Percentiles rank a stretch among this genome's conserved stretches.
phyloP scores from a whole-genome alignment of 106 monocot genomes.

The Dendrobium huoshanense region DNA sequence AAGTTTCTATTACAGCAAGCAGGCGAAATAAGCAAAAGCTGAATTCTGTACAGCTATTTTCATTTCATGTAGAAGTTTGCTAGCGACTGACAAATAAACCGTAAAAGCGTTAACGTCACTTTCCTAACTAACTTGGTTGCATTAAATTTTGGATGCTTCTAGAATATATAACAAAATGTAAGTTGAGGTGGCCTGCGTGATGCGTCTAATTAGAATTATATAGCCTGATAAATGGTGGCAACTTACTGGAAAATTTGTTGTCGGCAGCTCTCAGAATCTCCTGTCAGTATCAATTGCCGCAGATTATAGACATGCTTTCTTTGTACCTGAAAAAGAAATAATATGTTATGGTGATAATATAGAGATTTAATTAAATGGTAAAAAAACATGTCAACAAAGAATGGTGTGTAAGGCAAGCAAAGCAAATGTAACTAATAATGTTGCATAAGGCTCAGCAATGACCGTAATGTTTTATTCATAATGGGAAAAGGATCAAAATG shows the following conservation, averaged over 20 bases:
- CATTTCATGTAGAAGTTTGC: background rate
- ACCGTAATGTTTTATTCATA: background rate
- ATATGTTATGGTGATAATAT: background rate
- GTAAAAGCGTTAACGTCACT: background rate
- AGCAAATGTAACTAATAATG: background rate
- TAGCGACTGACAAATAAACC: background rate
- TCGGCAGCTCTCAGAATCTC: slow-evolving; percentile 64
- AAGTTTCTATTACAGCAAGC: background rate
- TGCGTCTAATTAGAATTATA: background rate
- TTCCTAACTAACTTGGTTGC: background rate
- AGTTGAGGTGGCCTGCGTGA: background rate
- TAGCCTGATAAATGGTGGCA: background rate
- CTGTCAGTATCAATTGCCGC: slow-evolving; percentile 82
- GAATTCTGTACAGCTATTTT: background rate
- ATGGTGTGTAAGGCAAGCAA: background rate
- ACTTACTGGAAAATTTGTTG: slow-evolving; percentile 86
- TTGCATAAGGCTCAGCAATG: background rate
- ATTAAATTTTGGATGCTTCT: background rate
- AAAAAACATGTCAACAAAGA: background rate
- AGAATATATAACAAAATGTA: background rate
- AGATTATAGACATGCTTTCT: slow-evolving; percentile 96
- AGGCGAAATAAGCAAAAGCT: background rate
- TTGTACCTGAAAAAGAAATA: slow-evolving; percentile 55
- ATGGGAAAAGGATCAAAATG: no score
- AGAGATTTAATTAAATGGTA: background rate